Percentiles rank a stretch among this genome's conserved stretches.
Conservation (phyloP, 108 stramenopile species). For the Cyclotella cryptica region DNA sequence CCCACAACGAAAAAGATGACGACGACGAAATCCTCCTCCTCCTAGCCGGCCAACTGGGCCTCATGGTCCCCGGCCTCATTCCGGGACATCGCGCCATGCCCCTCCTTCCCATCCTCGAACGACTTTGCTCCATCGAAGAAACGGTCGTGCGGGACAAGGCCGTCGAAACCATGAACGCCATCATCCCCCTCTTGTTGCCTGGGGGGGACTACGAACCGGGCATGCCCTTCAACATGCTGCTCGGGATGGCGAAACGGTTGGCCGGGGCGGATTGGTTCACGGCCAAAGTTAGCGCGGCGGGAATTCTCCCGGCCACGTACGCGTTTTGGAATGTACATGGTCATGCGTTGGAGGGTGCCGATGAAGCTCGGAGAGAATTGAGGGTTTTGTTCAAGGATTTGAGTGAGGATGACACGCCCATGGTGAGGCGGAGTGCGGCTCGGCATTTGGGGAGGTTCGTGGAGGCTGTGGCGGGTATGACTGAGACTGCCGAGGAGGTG, state of each 20-base stretch:
- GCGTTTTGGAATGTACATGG: constrained; percentile 52
- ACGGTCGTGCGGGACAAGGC: constrained; percentile 93
- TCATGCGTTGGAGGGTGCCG: constrained; percentile 24
- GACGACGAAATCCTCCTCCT: constrained; percentile 84
- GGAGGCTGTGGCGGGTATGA: constrained; percentile 54
- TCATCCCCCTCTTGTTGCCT: constrained; percentile 50
- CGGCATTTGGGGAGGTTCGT: constrained; percentile 76
- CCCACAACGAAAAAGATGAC: constrained; percentile 43
- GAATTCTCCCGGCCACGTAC: constrained; percentile 62
- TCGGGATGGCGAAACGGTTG: constrained; percentile 84
- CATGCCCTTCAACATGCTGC: constrained; percentile 39
- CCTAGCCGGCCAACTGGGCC: constrained; percentile 74
- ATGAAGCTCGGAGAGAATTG: constrained; percentile 62
- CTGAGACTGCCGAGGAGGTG: constrained; percentile 45
- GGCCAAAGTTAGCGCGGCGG: constrained; percentile 90
- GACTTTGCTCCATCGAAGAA: constrained; percentile 93
- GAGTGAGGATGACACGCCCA: constrained; percentile 94
- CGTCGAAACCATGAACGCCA: constrained; percentile 73
- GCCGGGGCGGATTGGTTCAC: constrained; percentile 97
- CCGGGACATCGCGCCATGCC: constrained; percentile 54
- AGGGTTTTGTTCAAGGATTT: constrained; percentile 76
- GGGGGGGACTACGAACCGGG: constrained; percentile 37
- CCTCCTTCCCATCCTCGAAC: constrained; percentile 91
- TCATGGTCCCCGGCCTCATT: constrained; percentile 77
- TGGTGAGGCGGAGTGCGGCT: constrained; percentile 93